Evolutionary conservation across 495 filamentous ascomycete species (phyloP), one percentile per base, ranked within the genome.

Genomic region (Penicillium paradoxum): DNA sequence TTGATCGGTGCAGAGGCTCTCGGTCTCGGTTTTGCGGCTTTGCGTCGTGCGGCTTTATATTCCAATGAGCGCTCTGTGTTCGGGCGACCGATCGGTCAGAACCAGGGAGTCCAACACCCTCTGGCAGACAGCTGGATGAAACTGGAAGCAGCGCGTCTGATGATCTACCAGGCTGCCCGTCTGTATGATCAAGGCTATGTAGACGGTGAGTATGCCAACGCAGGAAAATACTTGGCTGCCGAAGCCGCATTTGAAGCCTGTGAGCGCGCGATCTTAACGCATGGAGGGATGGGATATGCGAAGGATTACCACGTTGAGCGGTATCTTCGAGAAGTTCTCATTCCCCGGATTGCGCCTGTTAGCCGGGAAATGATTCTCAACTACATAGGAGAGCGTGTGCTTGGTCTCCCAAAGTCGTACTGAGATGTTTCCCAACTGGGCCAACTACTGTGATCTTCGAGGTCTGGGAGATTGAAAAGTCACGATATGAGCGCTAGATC

Each of bases 291-390:
- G 83, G 85, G 86, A 1, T 90, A 90, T 66, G 87, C 87, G 4
- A 77, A 80, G 53, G 86, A 91, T 58, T 89, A 86, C 62, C 82
- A 89, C 64, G 87, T 90, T 0, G 88, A 91, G 69, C 69, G 87
- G 33, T 90, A 86, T 68, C 67, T 90, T 43, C 70, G 86, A 21
- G 87, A 90, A 64, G 83, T 80, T 42, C 77, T 89, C 38, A 85
- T 90, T 19, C 87, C 87, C 11, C 68, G 87, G 19, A 85, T 91
- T 46, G 85, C 87, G 5, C 86, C 86, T 0, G 83, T 90, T 1
- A 87, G 83, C 62, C 72, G 83, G 0, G 88, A 90, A 69, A 90
- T 90, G 88, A 86, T 90, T 43, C 68, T 87, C 73, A 89, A 88
- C 54, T 90, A 83, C 56, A 77, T 90, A 27, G 80, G 79, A 14